These are phyloP conservation scores for Borealophlyctis nickersoniae DNA, from an alignment of 192 early-diverging fungal genomes.

Conservation along the genomic window DNA sequence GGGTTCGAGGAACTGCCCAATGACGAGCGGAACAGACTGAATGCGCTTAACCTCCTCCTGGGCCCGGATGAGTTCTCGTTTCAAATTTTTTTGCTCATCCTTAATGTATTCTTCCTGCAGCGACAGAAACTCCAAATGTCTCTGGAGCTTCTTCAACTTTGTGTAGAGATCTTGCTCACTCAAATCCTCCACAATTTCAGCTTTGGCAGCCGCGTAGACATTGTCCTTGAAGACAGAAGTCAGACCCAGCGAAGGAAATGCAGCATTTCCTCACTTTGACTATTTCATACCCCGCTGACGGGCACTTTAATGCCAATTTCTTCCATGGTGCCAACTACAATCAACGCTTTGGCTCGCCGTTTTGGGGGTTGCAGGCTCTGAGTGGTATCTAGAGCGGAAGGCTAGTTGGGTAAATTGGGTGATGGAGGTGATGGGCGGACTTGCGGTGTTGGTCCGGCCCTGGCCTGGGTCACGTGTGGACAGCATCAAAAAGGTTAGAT, in stretches of 20 bases:
- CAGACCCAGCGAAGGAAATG: neutral
- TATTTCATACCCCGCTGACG: constrained; percentile 17
- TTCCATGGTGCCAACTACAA: constrained; percentile 17
- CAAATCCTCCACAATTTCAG: constrained; percentile 50
- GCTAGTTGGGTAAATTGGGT: too few relatives aligned
- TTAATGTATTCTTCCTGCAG: constrained; percentile 99
- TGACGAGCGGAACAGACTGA: constrained; percentile 93
- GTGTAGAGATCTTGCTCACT: constrained; percentile 87
- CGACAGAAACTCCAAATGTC: constrained; percentile 91
- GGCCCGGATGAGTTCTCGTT: constrained; percentile 89
- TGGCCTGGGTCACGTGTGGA: too few relatives aligned
- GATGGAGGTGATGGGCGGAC: too few relatives aligned
- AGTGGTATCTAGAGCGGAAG: too few relatives aligned
- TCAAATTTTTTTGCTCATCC: constrained; percentile 96
- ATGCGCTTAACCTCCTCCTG: constrained; percentile 99
- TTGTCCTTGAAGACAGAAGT: constrained; percentile 17
- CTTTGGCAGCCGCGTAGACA: constrained; percentile 29
- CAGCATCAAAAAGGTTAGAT: too few relatives aligned
- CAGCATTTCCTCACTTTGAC: neutral
- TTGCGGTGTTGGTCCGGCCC: too few relatives aligned
- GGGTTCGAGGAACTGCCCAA: constrained; percentile 98
- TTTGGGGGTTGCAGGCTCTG: too few relatives aligned
- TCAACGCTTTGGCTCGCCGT: too few relatives aligned
- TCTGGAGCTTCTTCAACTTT: constrained; percentile 90
- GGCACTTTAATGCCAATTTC: constrained; percentile 24